Percentiles rank a stretch among this genome's conserved stretches.
Evolutionary conservation across 345 rosid genomes (phyloP).

Genomic region (Cardamine chenopodiifolia): DNA sequence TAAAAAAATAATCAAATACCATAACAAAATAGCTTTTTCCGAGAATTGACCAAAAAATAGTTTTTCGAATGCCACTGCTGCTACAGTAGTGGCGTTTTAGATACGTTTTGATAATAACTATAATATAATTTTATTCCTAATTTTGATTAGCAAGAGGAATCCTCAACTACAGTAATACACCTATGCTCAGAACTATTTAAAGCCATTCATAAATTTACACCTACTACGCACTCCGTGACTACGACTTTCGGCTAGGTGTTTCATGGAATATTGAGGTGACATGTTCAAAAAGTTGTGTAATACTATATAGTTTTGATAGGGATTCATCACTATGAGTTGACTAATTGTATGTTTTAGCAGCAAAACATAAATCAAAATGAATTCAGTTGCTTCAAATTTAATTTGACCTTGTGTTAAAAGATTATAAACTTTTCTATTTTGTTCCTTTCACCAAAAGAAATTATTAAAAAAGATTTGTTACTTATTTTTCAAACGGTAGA

Average conservation of each 20-base stretch:
- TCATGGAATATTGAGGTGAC: neutral
- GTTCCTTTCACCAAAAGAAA: too few relatives aligned
- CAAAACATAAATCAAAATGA: neutral
- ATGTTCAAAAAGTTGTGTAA: neutral
- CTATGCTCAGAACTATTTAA: constrained; percentile 9
- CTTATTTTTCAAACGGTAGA: neutral
- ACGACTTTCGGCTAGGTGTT: neutral
- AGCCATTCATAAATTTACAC: neutral
- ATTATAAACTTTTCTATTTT: too few relatives aligned
- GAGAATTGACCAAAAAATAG: too few relatives aligned
- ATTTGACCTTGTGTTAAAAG: neutral
- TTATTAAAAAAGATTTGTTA: too few relatives aligned
- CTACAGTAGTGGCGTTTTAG: too few relatives aligned
- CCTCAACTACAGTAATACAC: neutral
- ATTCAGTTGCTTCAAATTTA: neutral
- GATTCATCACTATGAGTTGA: neutral
- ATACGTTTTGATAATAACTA: too few relatives aligned
- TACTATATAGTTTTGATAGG: neutral
- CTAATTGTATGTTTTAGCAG: neutral
- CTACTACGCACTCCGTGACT: neutral
- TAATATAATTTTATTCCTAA: neutral
- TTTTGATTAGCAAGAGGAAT: neutral
- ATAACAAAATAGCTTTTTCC: too few relatives aligned
- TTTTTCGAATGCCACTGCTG: too few relatives aligned
- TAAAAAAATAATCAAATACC: too few relatives aligned